Base-by-base conservation (phyloP, 2,329 filamentous ascomycete species). In the Microdochium bolleyi region DNA sequence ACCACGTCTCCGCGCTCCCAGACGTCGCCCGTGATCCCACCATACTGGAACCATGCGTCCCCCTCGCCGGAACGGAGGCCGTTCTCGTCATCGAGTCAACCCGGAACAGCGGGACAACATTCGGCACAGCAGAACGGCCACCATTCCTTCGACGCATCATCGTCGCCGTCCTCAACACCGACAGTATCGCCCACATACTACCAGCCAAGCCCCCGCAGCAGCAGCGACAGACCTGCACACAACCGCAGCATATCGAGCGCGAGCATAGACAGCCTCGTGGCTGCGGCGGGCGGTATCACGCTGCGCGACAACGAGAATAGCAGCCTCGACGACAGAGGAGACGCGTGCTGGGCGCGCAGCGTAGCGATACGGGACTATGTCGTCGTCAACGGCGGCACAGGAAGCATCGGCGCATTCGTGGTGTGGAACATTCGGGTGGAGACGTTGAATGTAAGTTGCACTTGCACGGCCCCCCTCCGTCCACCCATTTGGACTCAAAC, bases 361-460 rank as follows among this genome's bases (percentile, higher is more conserved):
- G 83, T 85, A 52, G 74, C 79, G 58, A 75, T 86, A 44, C 72
- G 75, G 37, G 78, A 82, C 61, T 71, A 80, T 63, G 78, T 79
- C 11, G 60, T 82, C 21, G 76, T 86, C 48, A 80, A 82, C 54
- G 75, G 79, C 50, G 76, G 77, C 56, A 67, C 76, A 34, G 79
- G 76, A 14, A 80, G 76, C 58, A 76, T 83, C 25, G 92, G 92
- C n/a, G 88, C 92, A 2, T 99, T 97, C 72, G 89, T 96, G 1
- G 91, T 96, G 8, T 99, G 89, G 89, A 94, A 90, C 65, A 91
- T 94, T 62, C 83, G 79, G 49, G 89, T 99, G 48, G 85, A 94
- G 67, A 96, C 91, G 3, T 73, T 97, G 50, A 87, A 84, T 68
- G 90, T 92, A 66, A 67, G 83, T 78, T n/a, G n/a, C n/a, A n/a